phyloP scores from a whole-genome alignment of 164 flowering plant genomes.

The Magnolia changhungtana region DNA sequence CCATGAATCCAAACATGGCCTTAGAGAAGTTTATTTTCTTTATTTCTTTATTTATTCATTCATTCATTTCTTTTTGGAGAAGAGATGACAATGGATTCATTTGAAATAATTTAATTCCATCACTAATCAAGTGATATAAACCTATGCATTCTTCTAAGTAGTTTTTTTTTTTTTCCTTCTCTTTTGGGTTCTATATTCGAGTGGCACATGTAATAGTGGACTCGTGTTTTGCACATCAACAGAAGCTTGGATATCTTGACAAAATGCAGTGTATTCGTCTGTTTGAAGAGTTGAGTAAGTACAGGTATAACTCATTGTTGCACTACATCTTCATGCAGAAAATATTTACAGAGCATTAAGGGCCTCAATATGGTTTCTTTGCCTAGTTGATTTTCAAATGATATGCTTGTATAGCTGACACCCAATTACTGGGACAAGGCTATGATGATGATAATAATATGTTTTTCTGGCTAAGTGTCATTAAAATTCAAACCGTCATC shows the following conservation, averaged over 20 bases:
- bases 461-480: background rate
- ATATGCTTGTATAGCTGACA: background rate
- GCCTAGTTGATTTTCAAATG: background rate
- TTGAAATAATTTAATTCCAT: no score
- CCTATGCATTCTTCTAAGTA: background rate
- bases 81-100: no score
- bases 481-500: no score
- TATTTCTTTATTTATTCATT: no score
- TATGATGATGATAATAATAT: background rate
- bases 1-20: no score
- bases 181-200: background rate
- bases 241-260: slow-evolving; percentile 54
- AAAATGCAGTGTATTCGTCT: slow-evolving; percentile 67
- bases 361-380: background rate
- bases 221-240: slow-evolving; percentile 20
- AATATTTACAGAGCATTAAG: background rate
- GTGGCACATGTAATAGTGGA: background rate
- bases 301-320: slow-evolving; percentile 49
- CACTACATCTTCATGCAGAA: background rate
- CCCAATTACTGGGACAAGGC: background rate
- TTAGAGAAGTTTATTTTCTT: no score
- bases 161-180: background rate
- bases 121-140: no score
- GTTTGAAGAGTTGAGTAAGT: slow-evolving; percentile 74
- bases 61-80: no score